phyloP scores from a whole-genome alignment of 768 basidiomycete species.

The Rhizopogon vinicolor region DNA sequence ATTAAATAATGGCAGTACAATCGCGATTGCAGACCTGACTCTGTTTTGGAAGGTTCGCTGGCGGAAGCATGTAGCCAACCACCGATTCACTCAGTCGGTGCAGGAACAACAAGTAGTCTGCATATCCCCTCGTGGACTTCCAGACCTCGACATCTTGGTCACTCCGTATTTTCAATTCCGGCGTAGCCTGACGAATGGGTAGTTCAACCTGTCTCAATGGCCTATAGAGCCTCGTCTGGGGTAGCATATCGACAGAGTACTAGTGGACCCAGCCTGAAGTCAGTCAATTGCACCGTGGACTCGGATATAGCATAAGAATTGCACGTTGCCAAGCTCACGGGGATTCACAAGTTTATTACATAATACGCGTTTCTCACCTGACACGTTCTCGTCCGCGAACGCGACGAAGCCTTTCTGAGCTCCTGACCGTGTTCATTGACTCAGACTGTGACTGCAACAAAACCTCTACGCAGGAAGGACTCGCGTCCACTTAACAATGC shows the following conservation, averaged over 20 bases:
- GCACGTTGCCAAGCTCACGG: too few relatives aligned
- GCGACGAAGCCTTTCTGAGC: conserved; percentile 4
- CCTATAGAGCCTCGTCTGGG: conserved; percentile 11
- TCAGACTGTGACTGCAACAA: background rate
- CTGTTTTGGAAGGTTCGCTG: conserved; percentile 12
- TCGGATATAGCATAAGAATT: too few relatives aligned
- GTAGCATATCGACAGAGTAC: conserved; percentile 7
- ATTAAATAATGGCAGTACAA: background rate
- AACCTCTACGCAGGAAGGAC: background rate
- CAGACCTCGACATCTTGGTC: conserved; percentile 73
- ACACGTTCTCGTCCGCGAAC: conserved; percentile 1
- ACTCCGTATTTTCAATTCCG: conserved; percentile 57
- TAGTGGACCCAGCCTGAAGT: background rate
- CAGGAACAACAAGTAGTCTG: conserved; percentile 71
- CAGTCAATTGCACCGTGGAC: background rate
- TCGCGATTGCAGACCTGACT: conserved; percentile 18
- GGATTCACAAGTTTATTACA: conserved; percentile 6
- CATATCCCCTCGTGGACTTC: conserved; percentile 66
- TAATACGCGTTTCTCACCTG: conserved; percentile 19
- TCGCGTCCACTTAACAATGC: conserved; percentile 34
- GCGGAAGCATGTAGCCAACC: conserved; percentile 56
- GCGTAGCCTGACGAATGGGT: conserved; percentile 21
- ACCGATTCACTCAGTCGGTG: conserved; percentile 75
- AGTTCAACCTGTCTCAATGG: conserved; percentile 28
- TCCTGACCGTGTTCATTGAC: conserved; percentile 2